phyloP scores from a whole-genome alignment of 2,329 filamentous ascomycete genomes.

The Thyridium curvatum region DNA sequence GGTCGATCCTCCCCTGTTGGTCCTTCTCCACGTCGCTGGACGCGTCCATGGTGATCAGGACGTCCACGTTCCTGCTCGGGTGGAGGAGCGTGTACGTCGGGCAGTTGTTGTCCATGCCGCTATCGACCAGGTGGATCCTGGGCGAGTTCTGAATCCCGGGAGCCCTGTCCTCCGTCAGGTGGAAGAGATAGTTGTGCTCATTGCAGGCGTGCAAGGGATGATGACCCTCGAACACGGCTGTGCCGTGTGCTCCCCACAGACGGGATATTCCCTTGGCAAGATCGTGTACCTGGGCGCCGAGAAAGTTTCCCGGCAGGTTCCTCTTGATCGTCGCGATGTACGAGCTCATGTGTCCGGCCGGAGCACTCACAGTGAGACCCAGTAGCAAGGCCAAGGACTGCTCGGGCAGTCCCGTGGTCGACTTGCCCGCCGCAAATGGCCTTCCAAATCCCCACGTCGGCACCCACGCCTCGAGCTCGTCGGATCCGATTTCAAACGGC shows the following conservation, averaged over 20 bases:
- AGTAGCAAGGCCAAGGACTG: conserved; percentile 4
- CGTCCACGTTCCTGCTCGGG: conserved; percentile 2
- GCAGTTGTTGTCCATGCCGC: conserved; percentile 6
- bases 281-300: conserved; percentile 3
- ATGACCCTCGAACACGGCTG: conserved; percentile 5
- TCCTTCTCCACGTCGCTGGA: conserved; percentile 4
- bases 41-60: conserved; percentile 5
- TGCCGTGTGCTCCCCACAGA: conserved; percentile 5
- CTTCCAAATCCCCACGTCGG: conserved; percentile 6
- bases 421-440: conserved; percentile 3
- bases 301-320: conserved; percentile 4
- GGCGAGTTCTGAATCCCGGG: conserved; percentile 5
- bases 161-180: conserved; percentile 3
- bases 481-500: conserved; percentile 3
- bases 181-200: conserved; percentile 5
- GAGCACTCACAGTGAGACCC: conserved; percentile 3
- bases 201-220: conserved; percentile 6
- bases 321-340: conserved; percentile 5
- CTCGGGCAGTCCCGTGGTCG: conserved; percentile 1
- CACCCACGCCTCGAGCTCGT: conserved; percentile 5
- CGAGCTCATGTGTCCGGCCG: conserved; percentile 3
- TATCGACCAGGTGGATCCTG: conserved; percentile 3
- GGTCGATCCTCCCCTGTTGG: conserved; percentile 4
- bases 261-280: conserved; percentile 1
- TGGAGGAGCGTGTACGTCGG: conserved; percentile 5